phyloP scores from a whole-genome alignment of 2,329 filamentous ascomycete genomes.

The Nemania sp. region DNA sequence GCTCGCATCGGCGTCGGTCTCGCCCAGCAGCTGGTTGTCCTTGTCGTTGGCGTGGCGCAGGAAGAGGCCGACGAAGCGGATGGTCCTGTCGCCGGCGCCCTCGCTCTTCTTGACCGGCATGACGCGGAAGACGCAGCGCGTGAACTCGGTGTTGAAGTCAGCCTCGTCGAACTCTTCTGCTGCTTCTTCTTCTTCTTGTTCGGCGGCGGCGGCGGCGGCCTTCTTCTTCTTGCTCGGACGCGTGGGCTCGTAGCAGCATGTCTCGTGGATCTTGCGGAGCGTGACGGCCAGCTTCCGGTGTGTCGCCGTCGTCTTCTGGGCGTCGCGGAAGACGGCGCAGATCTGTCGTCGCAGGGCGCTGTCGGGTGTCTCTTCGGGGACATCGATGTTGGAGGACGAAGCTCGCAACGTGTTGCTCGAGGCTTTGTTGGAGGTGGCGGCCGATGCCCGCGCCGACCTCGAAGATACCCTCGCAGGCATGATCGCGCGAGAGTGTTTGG shows the following conservation, averaged over 20 bases:
- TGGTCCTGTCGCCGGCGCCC: conserved; percentile 79
- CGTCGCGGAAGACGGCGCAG: conserved; percentile 74
- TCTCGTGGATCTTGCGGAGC: conserved; percentile 87
- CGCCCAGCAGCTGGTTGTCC: conserved; percentile 70
- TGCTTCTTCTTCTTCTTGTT: too few species aligned
- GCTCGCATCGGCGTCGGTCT: conserved; percentile 69
- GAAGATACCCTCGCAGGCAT: conserved; percentile 58
- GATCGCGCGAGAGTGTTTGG: not conserved
- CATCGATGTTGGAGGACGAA: conserved; percentile 50
- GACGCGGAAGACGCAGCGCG: conserved; percentile 78
- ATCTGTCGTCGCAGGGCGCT: conserved; percentile 75
- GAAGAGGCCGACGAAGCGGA: conserved; percentile 88
- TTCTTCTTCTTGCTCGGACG: conserved; percentile 50
- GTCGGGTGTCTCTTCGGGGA: conserved; percentile 74
- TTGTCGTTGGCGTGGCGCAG: conserved; percentile 72
- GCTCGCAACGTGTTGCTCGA: conserved; percentile 51
- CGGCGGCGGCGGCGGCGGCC: not conserved
- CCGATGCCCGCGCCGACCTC: conserved; percentile 52
- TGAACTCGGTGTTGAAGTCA: conserved; percentile 86
- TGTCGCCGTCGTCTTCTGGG: conserved; percentile 85
- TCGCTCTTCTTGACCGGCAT: conserved; percentile 93
- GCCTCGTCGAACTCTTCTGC: conserved; percentile 77
- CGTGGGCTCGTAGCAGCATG: conserved; percentile 70
- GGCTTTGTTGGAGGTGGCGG: conserved; percentile 47
- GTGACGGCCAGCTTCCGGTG: conserved; percentile 89